These are phyloP conservation scores for Bromus sterilis DNA, from an alignment of 176 grass and related monocot species.

Conservation along the genomic window DNA sequence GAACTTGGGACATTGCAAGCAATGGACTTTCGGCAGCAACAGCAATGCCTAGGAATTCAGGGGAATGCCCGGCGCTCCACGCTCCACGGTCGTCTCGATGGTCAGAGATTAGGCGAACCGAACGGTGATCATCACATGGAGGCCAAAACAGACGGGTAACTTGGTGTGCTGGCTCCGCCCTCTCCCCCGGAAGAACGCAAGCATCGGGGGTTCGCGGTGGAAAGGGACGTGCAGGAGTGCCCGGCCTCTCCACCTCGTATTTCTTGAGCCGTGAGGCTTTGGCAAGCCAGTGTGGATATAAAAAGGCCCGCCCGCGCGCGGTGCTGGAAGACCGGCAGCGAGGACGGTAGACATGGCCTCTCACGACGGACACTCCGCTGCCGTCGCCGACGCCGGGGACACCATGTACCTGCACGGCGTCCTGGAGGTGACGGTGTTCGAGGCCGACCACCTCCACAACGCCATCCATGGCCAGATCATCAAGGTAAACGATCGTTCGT, in stretches of 20 bases:
- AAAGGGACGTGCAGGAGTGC: constrained; percentile 22
- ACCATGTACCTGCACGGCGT: constrained; percentile 66
- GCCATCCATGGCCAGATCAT: constrained; percentile 40
- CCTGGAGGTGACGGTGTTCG: constrained; percentile 61
- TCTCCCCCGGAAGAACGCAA: constrained; percentile 3
- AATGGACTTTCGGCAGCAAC: not conserved
- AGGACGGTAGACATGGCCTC: constrained; percentile 20
- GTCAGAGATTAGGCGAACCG: not conserved
- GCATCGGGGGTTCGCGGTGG: not conserved
- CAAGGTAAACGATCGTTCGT: constrained; percentile 1
- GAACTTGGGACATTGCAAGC: not conserved
- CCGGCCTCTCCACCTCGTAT: not conserved
- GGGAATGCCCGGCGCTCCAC: not conserved
- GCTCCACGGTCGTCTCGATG: not conserved
- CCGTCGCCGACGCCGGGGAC: not conserved
- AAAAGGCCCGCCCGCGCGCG: not conserved
- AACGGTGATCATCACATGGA: constrained; percentile 5
- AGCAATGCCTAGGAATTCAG: not conserved
- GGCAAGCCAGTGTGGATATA: constrained; percentile 12
- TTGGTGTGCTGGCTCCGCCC: not conserved
- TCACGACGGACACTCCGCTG: not conserved
- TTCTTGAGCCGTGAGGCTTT: not conserved
- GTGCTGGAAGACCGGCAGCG: not conserved
- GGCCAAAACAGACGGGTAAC: not conserved
- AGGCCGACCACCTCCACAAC: constrained; percentile 61